These are phyloP conservation scores for Cichorium intybus DNA, from an alignment of 140 eudicot species.

Conservation along the genomic window DNA sequence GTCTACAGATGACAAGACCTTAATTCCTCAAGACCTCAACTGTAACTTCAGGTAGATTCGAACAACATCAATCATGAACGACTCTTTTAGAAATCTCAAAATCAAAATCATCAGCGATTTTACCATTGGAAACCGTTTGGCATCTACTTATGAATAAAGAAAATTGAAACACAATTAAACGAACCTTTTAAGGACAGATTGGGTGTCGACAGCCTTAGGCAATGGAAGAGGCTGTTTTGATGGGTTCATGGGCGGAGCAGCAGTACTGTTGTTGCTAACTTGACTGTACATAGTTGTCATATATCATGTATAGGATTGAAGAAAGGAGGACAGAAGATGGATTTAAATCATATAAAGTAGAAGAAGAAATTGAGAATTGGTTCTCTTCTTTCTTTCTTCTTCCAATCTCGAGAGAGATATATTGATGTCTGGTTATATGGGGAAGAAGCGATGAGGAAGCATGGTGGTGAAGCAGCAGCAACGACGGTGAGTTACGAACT, in stretches of 20 bases:
- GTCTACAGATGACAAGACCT: not conserved
- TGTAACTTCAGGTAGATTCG: not conserved
- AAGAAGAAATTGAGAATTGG: slow-evolving; percentile 19
- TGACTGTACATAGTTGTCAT: slow-evolving; percentile 43
- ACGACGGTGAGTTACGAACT: too few relatives aligned
- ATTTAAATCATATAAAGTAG: slow-evolving; percentile 11
- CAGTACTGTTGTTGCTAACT: slow-evolving; percentile 29
- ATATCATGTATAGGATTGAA: not conserved
- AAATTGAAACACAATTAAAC: not conserved
- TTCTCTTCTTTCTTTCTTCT: slow-evolving; percentile 20
- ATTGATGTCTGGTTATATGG: too few relatives aligned
- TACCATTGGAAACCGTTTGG: too few relatives aligned
- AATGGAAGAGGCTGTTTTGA: slow-evolving; percentile 48
- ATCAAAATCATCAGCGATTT: not conserved
- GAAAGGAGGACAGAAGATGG: not conserved
- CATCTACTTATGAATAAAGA: too few relatives aligned
- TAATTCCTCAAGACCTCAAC: not conserved
- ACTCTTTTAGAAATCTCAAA: not conserved
- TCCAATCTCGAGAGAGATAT: not conserved
- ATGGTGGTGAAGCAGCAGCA: too few relatives aligned
- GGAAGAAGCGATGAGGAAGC: too few relatives aligned
- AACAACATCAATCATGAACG: not conserved
- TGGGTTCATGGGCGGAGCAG: slow-evolving; percentile 24
- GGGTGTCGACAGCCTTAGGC: slow-evolving; percentile 61
- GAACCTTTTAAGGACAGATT: slow-evolving; percentile 85